Percentiles rank a stretch among this genome's conserved stretches.
These are phyloP conservation scores for Rubia tinctorum DNA, from an alignment of 305 asterid species.

Conservation along the genomic window DNA sequence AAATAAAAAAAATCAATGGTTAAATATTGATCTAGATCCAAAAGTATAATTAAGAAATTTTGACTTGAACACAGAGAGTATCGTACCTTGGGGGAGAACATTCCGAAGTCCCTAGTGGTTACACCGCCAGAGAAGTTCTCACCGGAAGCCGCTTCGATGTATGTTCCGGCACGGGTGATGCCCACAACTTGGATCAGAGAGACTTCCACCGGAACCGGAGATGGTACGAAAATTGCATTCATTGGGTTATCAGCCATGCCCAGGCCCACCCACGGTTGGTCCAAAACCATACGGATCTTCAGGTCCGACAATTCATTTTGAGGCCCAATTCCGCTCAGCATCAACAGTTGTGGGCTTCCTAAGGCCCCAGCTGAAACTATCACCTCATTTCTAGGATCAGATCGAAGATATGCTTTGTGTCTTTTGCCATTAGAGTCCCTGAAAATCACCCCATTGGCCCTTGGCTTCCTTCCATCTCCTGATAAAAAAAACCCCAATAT, in stretches of 20 bases:
- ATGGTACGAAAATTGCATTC: conserved; percentile 76
- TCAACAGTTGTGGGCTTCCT: conserved; percentile 90
- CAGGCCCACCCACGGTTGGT: conserved; percentile 74
- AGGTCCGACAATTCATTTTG: conserved; percentile 48
- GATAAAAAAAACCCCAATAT: neutral
- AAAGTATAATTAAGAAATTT: neutral
- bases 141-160: conserved; percentile 84
- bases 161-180: conserved; percentile 61
- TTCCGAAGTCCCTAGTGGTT: conserved; percentile 45
- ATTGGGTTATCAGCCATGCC: conserved; percentile 95
- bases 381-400: conserved; percentile 57
- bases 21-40: too few relatives aligned
- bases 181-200: conserved; percentile 86
- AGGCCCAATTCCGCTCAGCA: conserved; percentile 90
- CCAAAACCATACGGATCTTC: conserved; percentile 47
- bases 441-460: conserved; percentile 67
- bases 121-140: conserved; percentile 48
- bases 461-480: conserved; percentile 43
- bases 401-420: conserved; percentile 63
- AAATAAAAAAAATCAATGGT: too few relatives aligned
- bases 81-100: conserved; percentile 86
- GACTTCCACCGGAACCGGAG: conserved; percentile 75
- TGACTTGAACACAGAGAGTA: neutral
- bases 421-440: conserved; percentile 52
- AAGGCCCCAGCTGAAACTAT: conserved; percentile 78